These are phyloP conservation scores for Lepiota subincarnata DNA, from an alignment of 768 basidiomycete species.

Conservation along the genomic window DNA sequence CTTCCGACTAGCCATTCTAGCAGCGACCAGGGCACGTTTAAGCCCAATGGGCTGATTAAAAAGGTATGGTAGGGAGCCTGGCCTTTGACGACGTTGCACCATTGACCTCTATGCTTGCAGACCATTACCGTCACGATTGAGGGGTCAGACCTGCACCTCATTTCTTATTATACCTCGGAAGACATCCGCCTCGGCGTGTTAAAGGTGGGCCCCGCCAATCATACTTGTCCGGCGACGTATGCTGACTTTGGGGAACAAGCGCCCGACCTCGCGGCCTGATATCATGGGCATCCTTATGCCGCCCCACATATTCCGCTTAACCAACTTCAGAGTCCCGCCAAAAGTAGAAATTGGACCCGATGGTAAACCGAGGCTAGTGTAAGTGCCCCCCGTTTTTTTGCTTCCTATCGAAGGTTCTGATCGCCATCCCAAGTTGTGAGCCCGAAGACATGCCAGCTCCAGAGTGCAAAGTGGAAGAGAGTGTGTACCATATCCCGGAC, in stretches of 20 bases:
- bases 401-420: conserved; percentile 9
- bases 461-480: conserved; percentile 48
- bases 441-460: conserved; percentile 41
- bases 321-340: conserved; percentile 82
- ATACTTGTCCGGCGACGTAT: not conserved
- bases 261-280: conserved; percentile 66
- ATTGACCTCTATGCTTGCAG: conserved; percentile 30
- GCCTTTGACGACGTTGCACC: not conserved
- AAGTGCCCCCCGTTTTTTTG: conserved; percentile 24
- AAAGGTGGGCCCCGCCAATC: conserved; percentile 30
- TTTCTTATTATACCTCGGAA: conserved; percentile 80
- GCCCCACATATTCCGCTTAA: conserved; percentile 70
- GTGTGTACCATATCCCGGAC: conserved; percentile 35
- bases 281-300: conserved; percentile 72
- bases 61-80: conserved; percentile 42
- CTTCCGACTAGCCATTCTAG: conserved; percentile 27
- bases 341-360: conserved; percentile 72
- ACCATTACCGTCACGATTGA: conserved; percentile 84
- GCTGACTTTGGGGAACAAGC: conserved; percentile 26
- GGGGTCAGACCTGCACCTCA: conserved; percentile 75
- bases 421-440: conserved; percentile 28
- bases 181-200: conserved; percentile 71
- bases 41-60: conserved; percentile 73
- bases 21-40: conserved; percentile 57
- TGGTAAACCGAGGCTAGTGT: conserved; percentile 64